Evolutionary conservation across 116 monocot species (phyloP).

Genomic region (Iris pallida): DNA sequence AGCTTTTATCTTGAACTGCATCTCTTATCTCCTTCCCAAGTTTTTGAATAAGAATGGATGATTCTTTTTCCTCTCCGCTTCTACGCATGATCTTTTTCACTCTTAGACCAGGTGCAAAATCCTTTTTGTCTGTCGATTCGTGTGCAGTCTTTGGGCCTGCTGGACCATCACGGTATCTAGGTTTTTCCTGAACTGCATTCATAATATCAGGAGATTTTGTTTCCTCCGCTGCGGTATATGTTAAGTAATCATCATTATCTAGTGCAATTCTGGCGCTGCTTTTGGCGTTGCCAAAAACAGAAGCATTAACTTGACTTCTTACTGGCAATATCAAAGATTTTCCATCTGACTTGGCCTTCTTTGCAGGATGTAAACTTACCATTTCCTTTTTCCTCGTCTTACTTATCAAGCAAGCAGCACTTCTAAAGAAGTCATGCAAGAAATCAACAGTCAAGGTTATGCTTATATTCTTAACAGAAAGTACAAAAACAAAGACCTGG

Average conservation of each 20-base stretch:
- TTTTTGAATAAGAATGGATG: constrained; percentile 59
- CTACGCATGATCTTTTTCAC: constrained; percentile 91
- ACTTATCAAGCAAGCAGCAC: constrained; percentile 16
- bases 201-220: constrained; percentile 49
- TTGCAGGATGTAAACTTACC: constrained; percentile 19
- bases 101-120: constrained; percentile 49
- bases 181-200: constrained; percentile 59
- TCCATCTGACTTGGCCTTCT: constrained; percentile 36
- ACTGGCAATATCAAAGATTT: constrained; percentile 13
- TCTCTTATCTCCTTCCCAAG: constrained; percentile 74
- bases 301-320: constrained; percentile 11
- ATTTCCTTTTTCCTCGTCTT: constrained; percentile 27
- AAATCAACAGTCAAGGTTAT: not conserved
- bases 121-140: constrained; percentile 24
- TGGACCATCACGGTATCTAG: constrained; percentile 12
- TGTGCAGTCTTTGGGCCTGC: constrained; percentile 7
- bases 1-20: constrained; percentile 32
- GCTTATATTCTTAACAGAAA: not conserved
- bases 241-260: constrained; percentile 8
- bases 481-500: not conserved
- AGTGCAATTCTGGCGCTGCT: constrained; percentile 7
- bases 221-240: constrained; percentile 12
- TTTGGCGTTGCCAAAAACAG: constrained; percentile 11
- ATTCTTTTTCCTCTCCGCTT: constrained; percentile 37
- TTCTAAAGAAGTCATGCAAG: constrained; percentile 22